phyloP scores from a whole-genome alignment of 1,139 yeast species.

The Casaregolazyma lundiana region DNA sequence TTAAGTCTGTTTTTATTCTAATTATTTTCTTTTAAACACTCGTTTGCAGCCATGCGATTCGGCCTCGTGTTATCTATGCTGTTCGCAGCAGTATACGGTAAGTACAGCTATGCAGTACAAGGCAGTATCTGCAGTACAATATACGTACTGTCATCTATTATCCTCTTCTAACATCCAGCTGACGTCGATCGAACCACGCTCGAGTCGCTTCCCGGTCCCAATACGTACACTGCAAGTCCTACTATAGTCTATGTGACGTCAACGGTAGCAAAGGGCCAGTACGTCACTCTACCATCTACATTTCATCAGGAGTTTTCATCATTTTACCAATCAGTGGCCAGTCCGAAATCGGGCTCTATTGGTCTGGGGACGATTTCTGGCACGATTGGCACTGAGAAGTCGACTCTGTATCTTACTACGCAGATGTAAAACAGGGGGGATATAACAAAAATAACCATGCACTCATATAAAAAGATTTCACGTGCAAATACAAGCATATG shows the following conservation, averaged over 20 bases:
- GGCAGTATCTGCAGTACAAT: not conserved
- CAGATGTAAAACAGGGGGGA: not conserved
- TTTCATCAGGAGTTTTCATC: slow-evolving; percentile 49
- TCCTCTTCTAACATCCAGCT: slow-evolving; percentile 2
- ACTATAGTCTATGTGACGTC: slow-evolving; percentile 57
- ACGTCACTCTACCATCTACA: slow-evolving; percentile 37
- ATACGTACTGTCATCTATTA: slow-evolving; percentile 4
- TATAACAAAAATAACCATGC: not conserved
- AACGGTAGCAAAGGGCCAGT: slow-evolving; percentile 38
- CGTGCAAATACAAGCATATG: not conserved
- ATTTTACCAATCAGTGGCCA: slow-evolving; percentile 36
- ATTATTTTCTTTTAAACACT: not conserved
- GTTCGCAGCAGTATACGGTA: not conserved
- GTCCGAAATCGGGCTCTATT: slow-evolving; percentile 48
- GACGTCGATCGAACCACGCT: slow-evolving; percentile 17
- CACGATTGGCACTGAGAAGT: slow-evolving; percentile 44
- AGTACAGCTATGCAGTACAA: not conserved
- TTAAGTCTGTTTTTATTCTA: too few relatives aligned
- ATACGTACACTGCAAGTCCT: slow-evolving; percentile 17
- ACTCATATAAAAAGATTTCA: not conserved
- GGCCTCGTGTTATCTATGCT: not conserved
- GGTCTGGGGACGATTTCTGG: slow-evolving; percentile 60
- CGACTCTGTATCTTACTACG: slow-evolving; percentile 14
- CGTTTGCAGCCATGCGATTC: not conserved
- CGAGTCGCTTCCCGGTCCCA: slow-evolving; percentile 13